Percentiles rank a stretch among this genome's conserved stretches.
These are phyloP conservation scores for Mollisiaceae sp. DNA, from an alignment of 2,329 filamentous ascomycete species.

Conservation along the genomic window DNA sequence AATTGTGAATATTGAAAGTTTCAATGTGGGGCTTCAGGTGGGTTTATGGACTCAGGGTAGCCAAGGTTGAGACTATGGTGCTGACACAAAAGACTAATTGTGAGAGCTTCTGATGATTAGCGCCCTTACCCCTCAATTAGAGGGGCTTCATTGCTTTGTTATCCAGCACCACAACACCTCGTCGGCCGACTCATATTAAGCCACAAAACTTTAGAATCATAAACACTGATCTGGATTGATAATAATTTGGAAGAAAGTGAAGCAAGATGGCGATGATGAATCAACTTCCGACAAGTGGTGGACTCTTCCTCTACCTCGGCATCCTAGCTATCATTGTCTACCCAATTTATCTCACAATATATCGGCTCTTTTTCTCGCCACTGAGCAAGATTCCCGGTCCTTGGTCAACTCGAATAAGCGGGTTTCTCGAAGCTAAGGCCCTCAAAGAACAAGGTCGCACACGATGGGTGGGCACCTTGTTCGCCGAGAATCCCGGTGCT, in stretches of 20 bases:
- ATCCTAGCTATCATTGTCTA: conserved; percentile 4
- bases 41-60: neutral
- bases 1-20: neutral
- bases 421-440: conserved; percentile 22
- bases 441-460: conserved; percentile 24
- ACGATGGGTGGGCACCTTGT: conserved; percentile 22
- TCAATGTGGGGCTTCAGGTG: conserved; percentile 2
- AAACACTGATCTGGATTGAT: neutral
- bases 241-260: neutral
- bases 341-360: conserved; percentile 7
- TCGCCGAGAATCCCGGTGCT: conserved; percentile 21
- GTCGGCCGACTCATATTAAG: neutral
- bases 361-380: conserved; percentile 26
- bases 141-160: neutral
- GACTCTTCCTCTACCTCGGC: neutral
- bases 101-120: neutral
- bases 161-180: neutral
- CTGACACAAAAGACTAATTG: neutral
- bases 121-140: neutral
- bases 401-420: conserved; percentile 18
- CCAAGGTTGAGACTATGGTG: neutral
- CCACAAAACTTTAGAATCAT: neutral
- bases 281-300: neutral
- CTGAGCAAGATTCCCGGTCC: conserved; percentile 26
- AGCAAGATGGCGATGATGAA: neutral